Evolutionary conservation across 2,329 filamentous ascomycete genomes (phyloP), one percentile per base, ranked within the genome.

Genomic region (Cercospora sp.): DNA sequence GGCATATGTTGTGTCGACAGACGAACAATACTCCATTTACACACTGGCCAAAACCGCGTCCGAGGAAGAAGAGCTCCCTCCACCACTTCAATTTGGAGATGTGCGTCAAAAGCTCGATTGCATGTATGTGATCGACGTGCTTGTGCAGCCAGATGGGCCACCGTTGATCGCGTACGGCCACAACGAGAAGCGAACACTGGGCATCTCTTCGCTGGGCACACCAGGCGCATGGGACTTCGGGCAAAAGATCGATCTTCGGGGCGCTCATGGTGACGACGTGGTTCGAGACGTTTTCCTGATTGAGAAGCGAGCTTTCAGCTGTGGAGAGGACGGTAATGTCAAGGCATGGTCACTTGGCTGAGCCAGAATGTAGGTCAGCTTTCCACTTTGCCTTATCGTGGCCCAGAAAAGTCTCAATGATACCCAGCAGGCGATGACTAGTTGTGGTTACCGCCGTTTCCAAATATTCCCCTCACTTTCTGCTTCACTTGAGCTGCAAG

Each of bases 11-110:
- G 80, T 94, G 9, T 92, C 90, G 0, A 91, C 93, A 67, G 92
- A 94, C 76, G 92, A 95, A 81, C 89, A 87, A 67, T 86, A 93
- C 70, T 89, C 90, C 18, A 84, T 93, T 66, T 93, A 93, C 77
- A 86, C 89, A 69, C 81, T 91, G 65, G 86, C 88, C 59, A 90
- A 90, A 70, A 85, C 86, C 45, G 85, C 87, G 57, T 86, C 86
- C 18, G 89, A 87, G 9, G 80, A 84, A 45, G 81, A 84, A 63
- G 79, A 82, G 1, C 75, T 80, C 5, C 83, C 84, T 28, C 76
- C 81, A 6, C 79, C 82, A 5, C 82, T 85, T 1, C 85, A 87
- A 1, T 89, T 92, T 75, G 91, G 91, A 2, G 91, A 95, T 75
- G 82, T 93, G 76, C 83, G 92, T 31, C 81, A 84, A 68, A 80